phyloP scores from a whole-genome alignment of 2,329 filamentous ascomycete species.

The Spiromastix sp. region DNA sequence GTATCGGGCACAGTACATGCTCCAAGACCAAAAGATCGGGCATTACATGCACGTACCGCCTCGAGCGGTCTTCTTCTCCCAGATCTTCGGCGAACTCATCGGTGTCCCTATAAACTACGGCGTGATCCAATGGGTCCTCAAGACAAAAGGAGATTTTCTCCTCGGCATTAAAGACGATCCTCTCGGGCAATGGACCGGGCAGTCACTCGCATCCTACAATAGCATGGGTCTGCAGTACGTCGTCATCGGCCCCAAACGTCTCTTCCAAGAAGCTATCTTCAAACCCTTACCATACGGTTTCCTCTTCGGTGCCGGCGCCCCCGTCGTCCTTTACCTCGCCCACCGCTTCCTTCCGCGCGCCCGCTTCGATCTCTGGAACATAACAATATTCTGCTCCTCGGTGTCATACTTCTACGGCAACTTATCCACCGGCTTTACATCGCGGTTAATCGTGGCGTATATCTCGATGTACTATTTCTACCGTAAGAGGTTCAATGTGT shows the following conservation, averaged over 20 bases:
- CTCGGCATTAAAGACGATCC: constrained; percentile 43
- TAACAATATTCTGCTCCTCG: constrained; percentile 51
- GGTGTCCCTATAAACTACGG: constrained; percentile 53
- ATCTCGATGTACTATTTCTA: constrained; percentile 52
- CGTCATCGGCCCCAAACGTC: constrained; percentile 35
- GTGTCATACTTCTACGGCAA: constrained; percentile 51
- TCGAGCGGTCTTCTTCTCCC: constrained; percentile 49
- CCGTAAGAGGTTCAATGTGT: constrained; percentile 45
- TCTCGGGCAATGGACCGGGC: constrained; percentile 52
- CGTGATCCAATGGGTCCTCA: constrained; percentile 50
- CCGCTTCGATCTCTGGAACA: constrained; percentile 50
- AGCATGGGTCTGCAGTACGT: constrained; percentile 52
- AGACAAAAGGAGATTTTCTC: constrained; percentile 47
- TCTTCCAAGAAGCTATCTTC: constrained; percentile 22
- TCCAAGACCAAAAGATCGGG: constrained; percentile 55
- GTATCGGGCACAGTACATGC: constrained; percentile 48
- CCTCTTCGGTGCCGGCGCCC: constrained; percentile 21
- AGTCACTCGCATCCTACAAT: constrained; percentile 40
- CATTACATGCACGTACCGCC: constrained; percentile 55
- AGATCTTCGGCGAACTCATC: constrained; percentile 49
- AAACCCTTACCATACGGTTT: constrained; percentile 22
- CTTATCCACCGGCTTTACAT: constrained; percentile 49
- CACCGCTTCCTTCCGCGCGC: constrained; percentile 44
- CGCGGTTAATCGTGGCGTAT: constrained; percentile 48
- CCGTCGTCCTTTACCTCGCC: constrained; percentile 36